A percentile compares a stretch with the other conserved stretches of the same genome.
phyloP scores from a whole-genome alignment of 1,139 yeast species.

The Debaryomyces subglobosus region DNA sequence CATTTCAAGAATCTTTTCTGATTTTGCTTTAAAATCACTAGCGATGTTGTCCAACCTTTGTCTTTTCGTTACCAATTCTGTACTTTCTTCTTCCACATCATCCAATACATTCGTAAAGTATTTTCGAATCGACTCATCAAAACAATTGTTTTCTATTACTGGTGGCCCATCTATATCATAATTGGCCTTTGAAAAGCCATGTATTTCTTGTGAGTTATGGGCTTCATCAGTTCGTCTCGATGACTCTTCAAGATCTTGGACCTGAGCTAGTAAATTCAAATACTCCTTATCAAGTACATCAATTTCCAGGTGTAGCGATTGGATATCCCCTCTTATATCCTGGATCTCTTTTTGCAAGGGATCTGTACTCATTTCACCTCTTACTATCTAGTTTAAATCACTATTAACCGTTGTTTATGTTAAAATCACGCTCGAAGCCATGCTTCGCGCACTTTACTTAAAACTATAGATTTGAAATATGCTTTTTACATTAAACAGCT shows the following conservation, averaged over 20 bases:
- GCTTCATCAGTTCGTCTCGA: conserved; percentile 10
- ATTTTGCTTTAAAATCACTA: conserved; percentile 6
- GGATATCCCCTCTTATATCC: conserved; percentile 19
- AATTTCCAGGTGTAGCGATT: conserved; percentile 19
- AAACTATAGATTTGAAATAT: background rate
- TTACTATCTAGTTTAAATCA: background rate
- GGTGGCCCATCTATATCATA: conserved; percentile 13
- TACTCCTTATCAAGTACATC: conserved; percentile 16
- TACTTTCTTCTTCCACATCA: background rate
- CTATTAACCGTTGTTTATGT: background rate
- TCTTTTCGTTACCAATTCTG: background rate
- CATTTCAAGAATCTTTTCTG: conserved; percentile 22
- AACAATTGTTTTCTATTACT: conserved; percentile 29
- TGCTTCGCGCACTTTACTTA: background rate
- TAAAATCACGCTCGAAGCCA: background rate
- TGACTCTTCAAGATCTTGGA: conserved; percentile 5
- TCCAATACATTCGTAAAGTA: conserved; percentile 21
- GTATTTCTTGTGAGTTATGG: conserved; percentile 9
- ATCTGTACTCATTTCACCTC: conserved; percentile 7
- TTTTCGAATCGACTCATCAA: conserved; percentile 32
- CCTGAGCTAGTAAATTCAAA: conserved; percentile 3
- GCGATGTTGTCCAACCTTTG: conserved; percentile 1
- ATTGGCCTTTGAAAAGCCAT: background rate
- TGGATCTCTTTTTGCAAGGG: conserved; percentile 12
- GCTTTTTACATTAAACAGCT: background rate